Evolutionary conservation across 2,329 filamentous ascomycete genomes (phyloP), one percentile per base, ranked within the genome.

Genomic region (Lasiodiplodia theobromae): DNA sequence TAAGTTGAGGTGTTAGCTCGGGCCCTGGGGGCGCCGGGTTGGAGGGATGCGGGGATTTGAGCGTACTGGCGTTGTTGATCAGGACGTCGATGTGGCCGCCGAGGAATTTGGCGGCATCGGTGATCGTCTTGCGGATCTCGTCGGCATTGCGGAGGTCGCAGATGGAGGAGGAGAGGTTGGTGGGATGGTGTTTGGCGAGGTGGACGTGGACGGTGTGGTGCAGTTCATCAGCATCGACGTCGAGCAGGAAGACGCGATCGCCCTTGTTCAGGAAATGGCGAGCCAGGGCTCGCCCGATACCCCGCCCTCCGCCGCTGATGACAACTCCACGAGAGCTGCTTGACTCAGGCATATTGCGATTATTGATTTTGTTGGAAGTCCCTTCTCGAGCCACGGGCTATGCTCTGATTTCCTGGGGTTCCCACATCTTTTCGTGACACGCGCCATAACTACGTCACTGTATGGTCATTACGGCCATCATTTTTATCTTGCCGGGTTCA

Each of bases 231-330:
- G 74, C 75, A 70, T 70, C 57, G 77, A 66, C 76, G 71, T 66
- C 75, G 70, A 77, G 79, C 67, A 78, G 81, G 77, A 73, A 82
- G 72, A 77, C 78, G 71, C 72, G 78, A 78, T 75, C 79, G 71
- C 79, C 83, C 68, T 57, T 75, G 71, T 72, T 76, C 71, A 82
- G 80, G 69, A 84, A 82, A 37, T 23, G 40, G 28, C 83, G 80
- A n/a, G 79, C 79, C 40, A 85, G 72, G 37, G 78, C 80, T 63
- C 84, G 78, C 16, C 84, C 83, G 69, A 86, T 85, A n/a, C 83
- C 84, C 53, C 79, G 79, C 5, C 81, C 82, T 31, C 79, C 82
- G 28, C 82, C 83, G 38, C 77, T 79, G 49, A 82, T 77, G 71
- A 82, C 72, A 65, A 80, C 74, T 38, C 79, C 77, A 63, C 58